phyloP scores from a whole-genome alignment of 441 rosid genomes.

The Codiaeum variegatum region DNA sequence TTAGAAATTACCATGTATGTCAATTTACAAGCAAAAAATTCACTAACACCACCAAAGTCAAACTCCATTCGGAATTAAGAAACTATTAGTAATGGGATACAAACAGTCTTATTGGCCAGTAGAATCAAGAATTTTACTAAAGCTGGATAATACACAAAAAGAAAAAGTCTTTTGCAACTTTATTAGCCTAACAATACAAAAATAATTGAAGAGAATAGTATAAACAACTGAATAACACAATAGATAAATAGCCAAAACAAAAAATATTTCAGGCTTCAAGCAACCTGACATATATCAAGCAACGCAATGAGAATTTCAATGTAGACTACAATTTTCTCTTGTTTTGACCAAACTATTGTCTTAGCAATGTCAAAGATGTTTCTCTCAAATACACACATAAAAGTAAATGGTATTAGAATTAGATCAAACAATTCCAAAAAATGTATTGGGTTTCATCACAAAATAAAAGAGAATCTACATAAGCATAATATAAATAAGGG shows the following conservation, averaged over 20 bases:
- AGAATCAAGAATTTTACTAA: too few species aligned
- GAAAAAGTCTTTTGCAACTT: neutral
- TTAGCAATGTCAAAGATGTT: neutral
- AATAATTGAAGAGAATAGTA: neutral
- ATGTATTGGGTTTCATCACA: neutral
- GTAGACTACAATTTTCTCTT: neutral
- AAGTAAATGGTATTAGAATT: neutral
- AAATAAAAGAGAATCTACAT: neutral
- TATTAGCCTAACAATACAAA: neutral
- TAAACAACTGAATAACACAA: neutral
- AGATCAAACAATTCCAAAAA: neutral
- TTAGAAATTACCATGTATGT: neutral
- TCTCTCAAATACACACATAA: neutral
- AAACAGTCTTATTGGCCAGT: too few species aligned
- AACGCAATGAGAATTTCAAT: neutral
- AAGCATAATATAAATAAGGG: constrained; percentile 3
- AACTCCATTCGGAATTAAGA: neutral
- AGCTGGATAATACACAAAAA: too few species aligned
- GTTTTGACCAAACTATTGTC: neutral
- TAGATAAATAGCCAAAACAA: neutral
- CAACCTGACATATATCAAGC: neutral
- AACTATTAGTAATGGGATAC: neutral
- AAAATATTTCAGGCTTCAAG: neutral
- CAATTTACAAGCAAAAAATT: neutral
- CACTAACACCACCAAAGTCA: neutral